phyloP scores from a whole-genome alignment of 164 flowering plant genomes.

The Stephania cephalantha region DNA sequence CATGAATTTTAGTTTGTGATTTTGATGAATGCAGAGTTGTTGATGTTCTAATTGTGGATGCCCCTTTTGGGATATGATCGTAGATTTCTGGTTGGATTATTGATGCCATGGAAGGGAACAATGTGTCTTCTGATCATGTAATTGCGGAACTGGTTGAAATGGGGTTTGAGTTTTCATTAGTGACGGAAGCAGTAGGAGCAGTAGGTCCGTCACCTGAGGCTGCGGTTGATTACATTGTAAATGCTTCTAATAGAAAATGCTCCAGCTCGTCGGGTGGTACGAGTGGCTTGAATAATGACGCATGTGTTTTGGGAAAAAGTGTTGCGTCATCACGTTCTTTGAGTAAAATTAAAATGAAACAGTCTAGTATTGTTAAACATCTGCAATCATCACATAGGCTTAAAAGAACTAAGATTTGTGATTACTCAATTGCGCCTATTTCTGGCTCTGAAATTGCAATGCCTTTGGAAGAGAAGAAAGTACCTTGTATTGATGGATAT shows the following conservation, averaged over 20 bases:
- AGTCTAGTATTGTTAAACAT: constrained; percentile 51
- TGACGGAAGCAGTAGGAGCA: constrained; percentile 44
- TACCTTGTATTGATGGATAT: neutral
- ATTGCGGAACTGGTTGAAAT: constrained; percentile 48
- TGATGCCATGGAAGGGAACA: constrained; percentile 27
- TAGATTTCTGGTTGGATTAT: neutral
- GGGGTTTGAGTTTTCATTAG: constrained; percentile 54
- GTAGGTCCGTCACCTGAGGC: constrained; percentile 53
- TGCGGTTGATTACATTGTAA: constrained; percentile 49
- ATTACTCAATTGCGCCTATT: constrained; percentile 11
- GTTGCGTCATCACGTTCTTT: constrained; percentile 11
- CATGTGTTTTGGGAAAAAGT: constrained; percentile 29
- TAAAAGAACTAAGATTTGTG: constrained; percentile 24
- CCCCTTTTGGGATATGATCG: neutral
- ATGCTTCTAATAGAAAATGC: constrained; percentile 17
- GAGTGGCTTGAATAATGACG: constrained; percentile 14
- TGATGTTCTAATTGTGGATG: neutral
- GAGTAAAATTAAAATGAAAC: constrained; percentile 30
- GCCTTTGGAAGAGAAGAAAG: constrained; percentile 13
- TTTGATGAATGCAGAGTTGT: neutral
- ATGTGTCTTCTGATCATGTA: constrained; percentile 29
- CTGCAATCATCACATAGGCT: constrained; percentile 21
- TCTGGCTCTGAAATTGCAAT: constrained; percentile 14
- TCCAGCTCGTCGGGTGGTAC: constrained; percentile 16
- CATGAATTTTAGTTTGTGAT: neutral